Conservation (phyloP, 2,329 filamentous ascomycete species). For the Fusarium humuli region DNA sequence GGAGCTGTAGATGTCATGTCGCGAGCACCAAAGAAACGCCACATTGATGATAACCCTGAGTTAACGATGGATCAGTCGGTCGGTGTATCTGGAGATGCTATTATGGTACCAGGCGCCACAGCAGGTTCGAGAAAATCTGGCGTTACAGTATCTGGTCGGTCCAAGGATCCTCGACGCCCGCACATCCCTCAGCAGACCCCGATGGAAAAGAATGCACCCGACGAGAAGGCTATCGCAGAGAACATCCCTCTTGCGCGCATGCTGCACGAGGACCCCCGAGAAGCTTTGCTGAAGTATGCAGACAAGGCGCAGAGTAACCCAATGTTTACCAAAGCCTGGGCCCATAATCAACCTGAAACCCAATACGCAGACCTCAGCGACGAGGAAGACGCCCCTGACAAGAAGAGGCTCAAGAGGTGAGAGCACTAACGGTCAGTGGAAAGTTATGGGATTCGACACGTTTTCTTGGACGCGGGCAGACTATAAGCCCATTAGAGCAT, state of each 20-base stretch:
- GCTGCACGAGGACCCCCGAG: constrained; percentile 95
- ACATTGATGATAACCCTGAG: constrained; percentile 92
- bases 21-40: constrained; percentile 91
- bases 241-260: constrained; percentile 91
- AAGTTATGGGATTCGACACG: constrained; percentile 7
- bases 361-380: constrained; percentile 92
- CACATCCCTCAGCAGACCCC: constrained; percentile 86
- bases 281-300: constrained; percentile 94
- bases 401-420: constrained; percentile 70
- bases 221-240: constrained; percentile 88
- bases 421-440: constrained; percentile 21
- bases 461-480: constrained; percentile 16
- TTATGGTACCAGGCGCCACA: constrained; percentile 75
- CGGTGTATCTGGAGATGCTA: constrained; percentile 85
- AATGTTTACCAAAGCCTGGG: constrained; percentile 94
- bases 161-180: constrained; percentile 83
- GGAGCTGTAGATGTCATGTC: constrained; percentile 93
- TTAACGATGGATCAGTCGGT: constrained; percentile 85
- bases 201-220: constrained; percentile 89
- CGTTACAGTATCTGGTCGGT: constrained; percentile 80
- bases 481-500: constrained; percentile 11
- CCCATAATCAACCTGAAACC: constrained; percentile 88
- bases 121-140: constrained; percentile 69
- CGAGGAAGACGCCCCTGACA: constrained; percentile 77
- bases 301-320: constrained; percentile 93